Evolutionary conservation across 495 filamentous ascomycete species (phyloP).

Genomic region (Talaromyces proteolyticus): DNA sequence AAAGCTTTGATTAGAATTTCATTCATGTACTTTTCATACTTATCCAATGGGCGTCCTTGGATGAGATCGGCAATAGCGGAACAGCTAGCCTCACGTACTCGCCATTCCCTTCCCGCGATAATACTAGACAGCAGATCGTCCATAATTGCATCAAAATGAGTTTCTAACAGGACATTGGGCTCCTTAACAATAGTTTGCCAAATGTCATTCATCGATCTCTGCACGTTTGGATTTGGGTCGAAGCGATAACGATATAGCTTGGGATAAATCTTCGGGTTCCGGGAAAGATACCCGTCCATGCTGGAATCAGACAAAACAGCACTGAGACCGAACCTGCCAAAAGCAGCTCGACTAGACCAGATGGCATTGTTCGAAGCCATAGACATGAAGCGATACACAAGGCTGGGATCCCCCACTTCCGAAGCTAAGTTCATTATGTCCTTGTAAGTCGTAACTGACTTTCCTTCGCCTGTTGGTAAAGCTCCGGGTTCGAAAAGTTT

Average conservation of each 20-base stretch:
- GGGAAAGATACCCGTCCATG: slow-evolving; percentile 58
- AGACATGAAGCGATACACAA: slow-evolving; percentile 97
- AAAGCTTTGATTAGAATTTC: slow-evolving; percentile 79
- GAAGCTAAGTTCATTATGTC: slow-evolving; percentile 90
- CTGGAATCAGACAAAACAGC: slow-evolving; percentile 85
- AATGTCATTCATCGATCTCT: slow-evolving; percentile 92
- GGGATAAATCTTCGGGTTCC: slow-evolving; percentile 89
- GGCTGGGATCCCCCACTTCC: slow-evolving; percentile 88
- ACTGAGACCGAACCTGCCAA: slow-evolving; percentile 88
- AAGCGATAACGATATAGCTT: slow-evolving; percentile 93
- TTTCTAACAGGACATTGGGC: slow-evolving; percentile 61
- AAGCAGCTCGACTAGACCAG: slow-evolving; percentile 91
- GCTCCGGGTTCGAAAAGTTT: slow-evolving; percentile 93
- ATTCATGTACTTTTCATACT: slow-evolving; percentile 77
- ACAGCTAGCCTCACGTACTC: slow-evolving; percentile 86
- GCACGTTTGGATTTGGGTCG: slow-evolving; percentile 88
- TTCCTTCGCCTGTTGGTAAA: slow-evolving; percentile 83
- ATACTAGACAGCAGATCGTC: slow-evolving; percentile 78
- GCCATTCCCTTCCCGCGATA: slow-evolving; percentile 78
- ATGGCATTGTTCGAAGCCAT: slow-evolving; percentile 89
- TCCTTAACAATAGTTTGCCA: slow-evolving; percentile 92
- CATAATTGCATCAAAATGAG: slow-evolving; percentile 80
- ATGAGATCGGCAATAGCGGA: slow-evolving; percentile 83
- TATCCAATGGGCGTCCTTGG: slow-evolving; percentile 64
- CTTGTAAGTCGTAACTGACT: slow-evolving; percentile 87